Conservation (phyloP, 2,329 filamentous ascomycete species). For the Ascochyta rabiei region DNA sequence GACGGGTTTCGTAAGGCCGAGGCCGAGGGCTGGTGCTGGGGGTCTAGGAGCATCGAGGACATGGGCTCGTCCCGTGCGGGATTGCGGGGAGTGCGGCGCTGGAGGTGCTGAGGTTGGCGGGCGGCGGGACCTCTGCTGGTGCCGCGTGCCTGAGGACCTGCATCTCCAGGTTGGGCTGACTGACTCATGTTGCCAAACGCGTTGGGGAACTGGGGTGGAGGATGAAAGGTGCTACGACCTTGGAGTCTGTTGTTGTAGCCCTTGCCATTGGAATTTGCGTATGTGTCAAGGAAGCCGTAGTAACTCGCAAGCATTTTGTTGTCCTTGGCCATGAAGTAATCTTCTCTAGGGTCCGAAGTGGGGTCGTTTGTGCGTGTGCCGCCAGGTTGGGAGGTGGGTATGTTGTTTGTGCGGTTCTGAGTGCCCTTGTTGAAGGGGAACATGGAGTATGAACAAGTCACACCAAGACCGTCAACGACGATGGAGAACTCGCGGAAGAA, state of each 20-base stretch:
- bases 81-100: conserved; percentile 31
- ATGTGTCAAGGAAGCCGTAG: conserved; percentile 93
- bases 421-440: conserved; percentile 93
- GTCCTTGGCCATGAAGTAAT: conserved; percentile 94
- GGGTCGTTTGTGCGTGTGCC: conserved; percentile 55
- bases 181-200: conserved; percentile 55
- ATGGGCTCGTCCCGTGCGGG: conserved; percentile 62
- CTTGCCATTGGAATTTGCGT: conserved; percentile 52
- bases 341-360: conserved; percentile 68
- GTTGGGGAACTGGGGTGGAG: conserved; percentile 75
- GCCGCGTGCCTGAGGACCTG: conserved; percentile 24
- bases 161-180: conserved; percentile 60
- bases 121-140: conserved; percentile 34
- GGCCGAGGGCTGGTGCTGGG: conserved; percentile 72
- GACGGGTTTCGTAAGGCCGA: conserved; percentile 52
- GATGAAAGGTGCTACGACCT: conserved; percentile 68
- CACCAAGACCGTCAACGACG: conserved; percentile 93
- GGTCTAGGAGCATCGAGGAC: conserved; percentile 75
- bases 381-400: conserved; percentile 46
- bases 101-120: conserved; percentile 33
- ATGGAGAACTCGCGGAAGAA: conserved; percentile 98
- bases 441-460: conserved; percentile 95
- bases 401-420: conserved; percentile 51
- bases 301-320: conserved; percentile 99
- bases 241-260: conserved; percentile 48